A percentile compares a stretch with the other conserved stretches of the same genome.
phyloP scores from a whole-genome alignment of 352 stramenopile genomes.

The Paralagenidium karlingii region DNA sequence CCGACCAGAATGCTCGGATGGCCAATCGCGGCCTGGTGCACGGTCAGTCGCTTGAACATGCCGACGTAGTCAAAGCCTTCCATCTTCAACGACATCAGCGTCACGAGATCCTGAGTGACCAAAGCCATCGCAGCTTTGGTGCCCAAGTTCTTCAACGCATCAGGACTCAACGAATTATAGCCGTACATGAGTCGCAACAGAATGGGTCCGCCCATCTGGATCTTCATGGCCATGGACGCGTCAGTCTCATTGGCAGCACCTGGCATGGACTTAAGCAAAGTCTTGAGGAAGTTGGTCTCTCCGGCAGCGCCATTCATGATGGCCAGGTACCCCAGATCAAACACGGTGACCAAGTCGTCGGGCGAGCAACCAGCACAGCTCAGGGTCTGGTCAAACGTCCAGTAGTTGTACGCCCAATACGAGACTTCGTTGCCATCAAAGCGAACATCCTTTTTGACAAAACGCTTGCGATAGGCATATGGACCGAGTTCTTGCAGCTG shows the following conservation, averaged over 20 bases:
- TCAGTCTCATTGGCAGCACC: neutral
- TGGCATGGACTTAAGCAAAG: too few relatives aligned
- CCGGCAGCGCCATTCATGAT: slow-evolving; percentile 48
- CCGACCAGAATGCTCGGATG: slow-evolving; percentile 61
- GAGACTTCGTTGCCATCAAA: slow-evolving; percentile 41
- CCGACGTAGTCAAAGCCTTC: slow-evolving; percentile 63
- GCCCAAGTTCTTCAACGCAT: too few relatives aligned
- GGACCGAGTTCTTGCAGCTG: slow-evolving; percentile 48
- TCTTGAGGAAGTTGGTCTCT: slow-evolving; percentile 35
- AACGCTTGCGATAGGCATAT: slow-evolving; percentile 51
- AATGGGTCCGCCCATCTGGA: neutral
- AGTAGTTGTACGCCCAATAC: slow-evolving; percentile 74
- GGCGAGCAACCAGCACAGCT: slow-evolving; percentile 42
- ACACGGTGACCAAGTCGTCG: slow-evolving; percentile 33
- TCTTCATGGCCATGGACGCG: neutral
- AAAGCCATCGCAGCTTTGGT: slow-evolving; percentile 49
- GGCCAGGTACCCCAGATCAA: slow-evolving; percentile 57
- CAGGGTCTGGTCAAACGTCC: slow-evolving; percentile 31
- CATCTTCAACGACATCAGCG: slow-evolving; percentile 28
- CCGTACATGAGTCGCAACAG: slow-evolving; percentile 22
- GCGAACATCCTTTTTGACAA: slow-evolving; percentile 49
- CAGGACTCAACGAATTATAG: slow-evolving; percentile 60
- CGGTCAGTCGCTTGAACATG: slow-evolving; percentile 37
- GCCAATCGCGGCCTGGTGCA: slow-evolving; percentile 50
- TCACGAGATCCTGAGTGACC: too few relatives aligned